Evolutionary conservation across 2,329 filamentous ascomycete genomes (phyloP), one percentile per base, ranked within the genome.

Genomic region (Fusarium temperatum): DNA sequence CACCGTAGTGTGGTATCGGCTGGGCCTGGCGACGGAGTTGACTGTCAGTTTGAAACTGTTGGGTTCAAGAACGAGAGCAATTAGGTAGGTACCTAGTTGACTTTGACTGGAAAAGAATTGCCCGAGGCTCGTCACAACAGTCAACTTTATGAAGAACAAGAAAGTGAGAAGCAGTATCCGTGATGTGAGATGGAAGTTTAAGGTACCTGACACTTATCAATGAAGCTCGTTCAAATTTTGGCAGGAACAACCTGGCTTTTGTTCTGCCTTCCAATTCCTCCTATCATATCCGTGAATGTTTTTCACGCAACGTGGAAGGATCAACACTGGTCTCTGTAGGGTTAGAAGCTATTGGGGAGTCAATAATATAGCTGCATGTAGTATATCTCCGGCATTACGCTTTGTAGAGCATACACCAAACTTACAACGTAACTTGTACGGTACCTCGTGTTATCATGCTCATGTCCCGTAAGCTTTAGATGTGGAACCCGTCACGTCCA

Each of bases 401-500:
- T 24, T 59, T 54, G 66, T 73, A 70, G 66, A 55, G 42, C 47
- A 59, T 74, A 75, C 70, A 28, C 35, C 30, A 53, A 42, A 35
- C 48, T 58, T 59, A 35, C 36, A 63, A 59, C 48, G 63, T 68
- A 61, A 71, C 72, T 74, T 64, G 38, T 47, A 51, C 57, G 39
- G 58, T 54, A 63, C 58, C 56, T 71, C 68, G 61, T 71, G 72
- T 68, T 74, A 72, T 74, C 67, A 59, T 74, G 67, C 47, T 74
- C 71, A 59, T 68, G 67, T 55, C 68, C 18, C 55, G 71, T 74
- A 74, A 73, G 71, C 71, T 70, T 74, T 48, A 62, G 45, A 72
- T 41, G 73, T 77, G 75, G 76, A 70, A 55, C 72, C 67, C 67
- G 53, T 64, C 61, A 67, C 62, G 59, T 65, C 62, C 60, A 56